Conservation (phyloP, 805 yeast genomes). For the Suhomyces prunicola region DNA sequence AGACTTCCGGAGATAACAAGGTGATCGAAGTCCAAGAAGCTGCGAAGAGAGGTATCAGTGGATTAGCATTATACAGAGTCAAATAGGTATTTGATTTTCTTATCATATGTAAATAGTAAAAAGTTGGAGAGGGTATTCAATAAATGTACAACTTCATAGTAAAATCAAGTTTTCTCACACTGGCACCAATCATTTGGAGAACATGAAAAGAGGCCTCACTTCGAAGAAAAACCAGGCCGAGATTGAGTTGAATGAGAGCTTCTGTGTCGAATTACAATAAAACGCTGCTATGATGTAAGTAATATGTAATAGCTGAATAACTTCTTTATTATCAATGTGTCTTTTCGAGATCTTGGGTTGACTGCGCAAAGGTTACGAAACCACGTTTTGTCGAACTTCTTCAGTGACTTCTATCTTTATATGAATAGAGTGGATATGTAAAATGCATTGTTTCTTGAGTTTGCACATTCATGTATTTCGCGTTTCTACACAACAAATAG, state of each 20-base stretch:
- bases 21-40: conserved; percentile 85
- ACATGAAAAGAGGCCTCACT: neutral
- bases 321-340: neutral
- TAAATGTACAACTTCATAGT: neutral
- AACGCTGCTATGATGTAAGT: neutral
- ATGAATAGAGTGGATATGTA: neutral
- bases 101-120: conserved; percentile 6
- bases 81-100: conserved; percentile 27
- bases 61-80: conserved; percentile 80
- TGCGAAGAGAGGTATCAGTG: conserved; percentile 63
- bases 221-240: neutral
- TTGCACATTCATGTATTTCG: neutral
- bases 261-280: neutral
- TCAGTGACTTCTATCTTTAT: neutral
- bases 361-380: neutral
- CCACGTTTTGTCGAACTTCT: neutral
- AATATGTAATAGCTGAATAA: neutral
- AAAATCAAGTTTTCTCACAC: neutral
- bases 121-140: neutral
- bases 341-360: neutral
- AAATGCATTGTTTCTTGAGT: neutral
- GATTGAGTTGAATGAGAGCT: neutral
- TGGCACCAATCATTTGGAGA: neutral
- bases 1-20: conserved; percentile 39
- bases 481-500: neutral